Percentiles rank a stretch among this genome's conserved stretches.
These are phyloP conservation scores for Lactarius akahatsu DNA, from an alignment of 768 basidiomycete genomes.

Conservation along the genomic window DNA sequence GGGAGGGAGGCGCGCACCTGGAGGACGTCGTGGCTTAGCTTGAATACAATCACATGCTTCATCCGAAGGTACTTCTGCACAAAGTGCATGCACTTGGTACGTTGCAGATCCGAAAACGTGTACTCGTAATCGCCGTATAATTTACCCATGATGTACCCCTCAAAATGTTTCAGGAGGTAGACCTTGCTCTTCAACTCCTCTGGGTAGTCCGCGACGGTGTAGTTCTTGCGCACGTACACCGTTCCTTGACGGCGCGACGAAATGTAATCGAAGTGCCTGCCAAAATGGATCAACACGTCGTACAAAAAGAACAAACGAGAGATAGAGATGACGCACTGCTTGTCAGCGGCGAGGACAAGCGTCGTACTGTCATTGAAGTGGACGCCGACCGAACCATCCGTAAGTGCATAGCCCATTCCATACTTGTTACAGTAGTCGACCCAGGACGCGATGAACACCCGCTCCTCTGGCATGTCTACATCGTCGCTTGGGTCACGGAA, in stretches of 20 bases:
- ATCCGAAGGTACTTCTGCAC: slow-evolving; percentile 93
- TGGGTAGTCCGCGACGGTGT: slow-evolving; percentile 68
- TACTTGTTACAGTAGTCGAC: slow-evolving; percentile 99
- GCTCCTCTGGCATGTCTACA: slow-evolving; percentile 54
- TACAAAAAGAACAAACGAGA: slow-evolving; percentile 8
- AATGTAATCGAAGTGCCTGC: slow-evolving; percentile 88
- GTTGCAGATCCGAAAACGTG: slow-evolving; percentile 65
- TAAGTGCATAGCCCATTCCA: slow-evolving; percentile 98
- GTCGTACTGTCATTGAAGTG: slow-evolving; percentile 96
- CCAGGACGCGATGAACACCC: slow-evolving; percentile 97
- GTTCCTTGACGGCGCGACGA: slow-evolving; percentile 63
- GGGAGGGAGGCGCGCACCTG: slow-evolving; percentile 57
- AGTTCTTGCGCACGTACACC: slow-evolving; percentile 69
- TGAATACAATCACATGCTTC: slow-evolving; percentile 97
- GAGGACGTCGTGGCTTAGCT: slow-evolving; percentile 92
- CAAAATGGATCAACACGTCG: slow-evolving; percentile 12
- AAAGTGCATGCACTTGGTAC: slow-evolving; percentile 88
- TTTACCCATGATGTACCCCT: slow-evolving; percentile 90
- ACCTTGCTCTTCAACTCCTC: slow-evolving; percentile 87
- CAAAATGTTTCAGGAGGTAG: slow-evolving; percentile 91
- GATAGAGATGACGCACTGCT: slow-evolving; percentile 56
- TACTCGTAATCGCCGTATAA: slow-evolving; percentile 85
- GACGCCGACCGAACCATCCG: slow-evolving; percentile 91
- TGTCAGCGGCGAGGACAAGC: slow-evolving; percentile 81
- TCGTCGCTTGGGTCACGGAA: slow-evolving; percentile 66